Base-by-base conservation (phyloP, 805 yeast species). In the Pichia scutulata region DNA sequence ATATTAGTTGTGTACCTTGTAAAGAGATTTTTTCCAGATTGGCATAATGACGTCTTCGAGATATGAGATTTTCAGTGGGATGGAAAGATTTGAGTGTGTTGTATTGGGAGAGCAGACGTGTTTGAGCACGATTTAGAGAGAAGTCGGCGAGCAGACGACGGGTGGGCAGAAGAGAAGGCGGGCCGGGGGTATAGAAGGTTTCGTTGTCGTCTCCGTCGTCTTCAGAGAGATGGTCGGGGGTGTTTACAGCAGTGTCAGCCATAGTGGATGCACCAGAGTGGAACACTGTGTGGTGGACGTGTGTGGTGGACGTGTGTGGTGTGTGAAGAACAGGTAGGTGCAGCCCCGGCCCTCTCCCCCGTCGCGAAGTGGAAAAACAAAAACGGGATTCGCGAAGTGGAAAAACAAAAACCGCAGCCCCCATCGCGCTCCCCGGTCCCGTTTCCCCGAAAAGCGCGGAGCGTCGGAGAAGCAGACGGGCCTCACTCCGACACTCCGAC, bases 181-280 rank as follows among this genome's bases (percentile, higher is more conserved):
- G 65, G 0, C 95, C 96, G 0, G 95, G 95, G 0, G 96, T 89
- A 60, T 81, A 89, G 60, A 85, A 89, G 52, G 89, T 96, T 46
- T 84, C 95, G 14, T 86, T 84, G 10, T 80, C 83, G n/a, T 54
- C 49, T 13, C 28, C 47, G 2, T 26, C 46, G 7, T 36, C 50
- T 2, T 42, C 26, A 33, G 4, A 13, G 28, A 9, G 28, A 8
- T n/a, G n/a, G n/a, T n/a, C n/a, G n/a, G n/a, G n/a, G n/a, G n/a
- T n/a, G n/a, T n/a, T n/a, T n/a, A n/a, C n/a, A n/a, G n/a, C n/a
- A n/a, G n/a, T n/a, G n/a, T n/a, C n/a, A n/a, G n/a, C n/a, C n/a
- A n/a, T n/a, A n/a, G n/a, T n/a, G n/a, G n/a, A n/a, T n/a, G n/a
- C n/a, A n/a, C n/a, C n/a, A n/a, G n/a, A n/a, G n/a, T n/a, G n/a